These are phyloP conservation scores for Syzygium syzygioides DNA, from an alignment of 441 rosid species.

Conservation along the genomic window DNA sequence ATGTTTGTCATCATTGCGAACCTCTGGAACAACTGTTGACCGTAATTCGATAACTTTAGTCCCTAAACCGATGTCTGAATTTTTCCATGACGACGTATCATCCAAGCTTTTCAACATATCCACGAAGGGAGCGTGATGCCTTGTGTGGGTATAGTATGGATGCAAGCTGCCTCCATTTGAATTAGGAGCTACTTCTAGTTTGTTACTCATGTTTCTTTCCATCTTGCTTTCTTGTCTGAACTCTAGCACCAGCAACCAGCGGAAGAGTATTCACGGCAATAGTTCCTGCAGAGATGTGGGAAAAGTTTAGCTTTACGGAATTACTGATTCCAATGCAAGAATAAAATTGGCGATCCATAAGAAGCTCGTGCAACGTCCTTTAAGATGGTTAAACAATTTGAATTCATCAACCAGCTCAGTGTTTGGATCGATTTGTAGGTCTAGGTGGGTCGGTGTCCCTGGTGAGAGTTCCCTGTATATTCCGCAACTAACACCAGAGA, in stretches of 20 bases:
- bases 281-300: neutral
- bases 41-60: conserved; percentile 8
- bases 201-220: neutral
- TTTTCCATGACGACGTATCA: neutral
- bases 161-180: neutral
- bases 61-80: conserved; percentile 3
- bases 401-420: neutral
- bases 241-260: neutral
- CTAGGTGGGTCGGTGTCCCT: neutral
- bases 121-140: neutral
- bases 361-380: neutral
- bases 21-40: neutral
- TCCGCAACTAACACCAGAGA: neutral
- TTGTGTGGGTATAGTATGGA: neutral
- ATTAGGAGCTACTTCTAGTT: neutral
- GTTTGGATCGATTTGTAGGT: neutral
- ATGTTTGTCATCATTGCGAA: conserved; percentile 9
- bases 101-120: conserved; percentile 5
- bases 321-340: neutral
- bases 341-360: neutral
- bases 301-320: neutral
- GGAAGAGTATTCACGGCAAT: neutral
- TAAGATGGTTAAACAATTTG: neutral
- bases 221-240: neutral
- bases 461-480: neutral